phyloP scores from a whole-genome alignment of 106 monocot species.

The Apostasia ramifera region DNA sequence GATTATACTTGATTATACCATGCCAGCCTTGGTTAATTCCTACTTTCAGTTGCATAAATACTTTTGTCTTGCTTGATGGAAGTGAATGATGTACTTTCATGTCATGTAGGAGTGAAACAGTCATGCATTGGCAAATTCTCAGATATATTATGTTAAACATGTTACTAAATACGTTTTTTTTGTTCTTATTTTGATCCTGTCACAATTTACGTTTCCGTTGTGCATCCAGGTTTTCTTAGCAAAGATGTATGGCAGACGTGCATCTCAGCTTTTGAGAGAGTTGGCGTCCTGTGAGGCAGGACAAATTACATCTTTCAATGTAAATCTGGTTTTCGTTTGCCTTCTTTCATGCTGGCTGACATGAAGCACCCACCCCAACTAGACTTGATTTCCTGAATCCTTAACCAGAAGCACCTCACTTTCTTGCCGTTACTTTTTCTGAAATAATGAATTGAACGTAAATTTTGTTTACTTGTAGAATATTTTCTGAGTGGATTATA shows the following conservation, averaged over 20 bases:
- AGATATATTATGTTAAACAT: too few relatives aligned
- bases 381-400: neutral
- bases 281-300: constrained; percentile 46
- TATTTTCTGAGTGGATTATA: constrained; percentile 1
- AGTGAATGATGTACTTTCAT: too few relatives aligned
- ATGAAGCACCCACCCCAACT: neutral
- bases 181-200: too few relatives aligned
- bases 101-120: too few relatives aligned
- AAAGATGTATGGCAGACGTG: constrained; percentile 69
- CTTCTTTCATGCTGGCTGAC: neutral
- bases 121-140: too few relatives aligned
- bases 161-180: too few relatives aligned
- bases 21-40: too few relatives aligned
- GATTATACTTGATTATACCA: too few relatives aligned
- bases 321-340: constrained; percentile 11
- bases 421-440: neutral
- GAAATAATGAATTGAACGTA: neutral
- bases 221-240: neutral
- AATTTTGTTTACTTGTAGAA: neutral
- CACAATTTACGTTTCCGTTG: neutral
- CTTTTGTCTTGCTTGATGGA: too few relatives aligned
- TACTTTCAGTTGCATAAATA: too few relatives aligned
- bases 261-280: constrained; percentile 62
- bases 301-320: constrained; percentile 60
- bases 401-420: neutral